These are phyloP conservation scores for Amaranthus hypochondriacus DNA, from an alignment of 148 eudicot species.

Conservation along the genomic window DNA sequence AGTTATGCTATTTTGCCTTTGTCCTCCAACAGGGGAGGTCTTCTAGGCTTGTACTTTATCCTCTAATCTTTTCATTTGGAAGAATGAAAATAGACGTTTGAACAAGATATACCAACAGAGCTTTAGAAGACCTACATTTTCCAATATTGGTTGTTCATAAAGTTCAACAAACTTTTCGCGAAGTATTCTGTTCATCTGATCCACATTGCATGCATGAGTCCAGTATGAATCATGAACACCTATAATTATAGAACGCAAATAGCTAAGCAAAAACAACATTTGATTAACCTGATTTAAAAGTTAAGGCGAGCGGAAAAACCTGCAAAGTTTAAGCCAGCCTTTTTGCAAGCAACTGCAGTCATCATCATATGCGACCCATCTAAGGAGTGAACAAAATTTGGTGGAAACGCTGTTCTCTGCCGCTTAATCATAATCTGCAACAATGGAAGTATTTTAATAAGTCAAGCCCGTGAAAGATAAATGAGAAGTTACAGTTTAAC, in stretches of 20 bases:
- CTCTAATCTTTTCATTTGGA: too few relatives aligned
- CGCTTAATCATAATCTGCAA: conserved; percentile 76
- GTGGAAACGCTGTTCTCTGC: conserved; percentile 93
- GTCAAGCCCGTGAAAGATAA: background rate
- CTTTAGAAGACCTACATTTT: conserved; percentile 48
- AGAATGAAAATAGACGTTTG: too few relatives aligned
- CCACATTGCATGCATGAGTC: conserved; percentile 97
- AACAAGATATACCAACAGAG: background rate
- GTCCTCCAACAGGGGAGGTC: too few relatives aligned
- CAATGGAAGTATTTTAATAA: background rate
- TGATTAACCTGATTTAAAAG: background rate
- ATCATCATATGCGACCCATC: conserved; percentile 99
- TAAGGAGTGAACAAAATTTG: conserved; percentile 96
- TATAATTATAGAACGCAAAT: conserved; percentile 23
- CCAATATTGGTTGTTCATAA: conserved; percentile 77
- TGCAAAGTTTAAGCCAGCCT: conserved; percentile 88
- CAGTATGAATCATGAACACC: conserved; percentile 98
- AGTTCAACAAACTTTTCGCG: conserved; percentile 93
- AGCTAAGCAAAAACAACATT: background rate
- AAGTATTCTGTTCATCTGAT: conserved; percentile 68
- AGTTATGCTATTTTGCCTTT: too few relatives aligned
- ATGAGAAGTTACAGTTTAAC: background rate
- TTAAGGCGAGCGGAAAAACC: conserved; percentile 31
- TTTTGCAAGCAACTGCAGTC: conserved; percentile 95
- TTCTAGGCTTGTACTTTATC: too few relatives aligned